Conservation (phyloP, 176 grass and related monocot genomes). For the Tuctoria greenei region DNA sequence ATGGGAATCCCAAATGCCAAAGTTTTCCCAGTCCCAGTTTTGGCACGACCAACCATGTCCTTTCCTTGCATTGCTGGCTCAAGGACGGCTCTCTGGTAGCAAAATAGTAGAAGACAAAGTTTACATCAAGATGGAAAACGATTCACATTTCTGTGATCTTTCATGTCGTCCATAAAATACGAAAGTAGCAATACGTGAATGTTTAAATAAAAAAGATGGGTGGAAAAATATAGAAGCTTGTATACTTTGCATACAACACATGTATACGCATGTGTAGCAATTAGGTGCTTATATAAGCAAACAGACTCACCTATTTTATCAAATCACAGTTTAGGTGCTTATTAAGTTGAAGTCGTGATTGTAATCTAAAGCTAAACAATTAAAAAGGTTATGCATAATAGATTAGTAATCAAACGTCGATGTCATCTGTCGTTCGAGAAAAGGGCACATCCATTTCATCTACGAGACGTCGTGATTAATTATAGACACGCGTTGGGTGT, state of each 20-base stretch:
- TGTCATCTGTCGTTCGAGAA: not conserved
- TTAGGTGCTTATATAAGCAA: too few relatives aligned
- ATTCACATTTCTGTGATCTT: not conserved
- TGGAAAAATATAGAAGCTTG: not conserved
- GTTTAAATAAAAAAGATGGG: not conserved
- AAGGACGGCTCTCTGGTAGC: slow-evolving; percentile 77
- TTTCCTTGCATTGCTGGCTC: slow-evolving; percentile 96
- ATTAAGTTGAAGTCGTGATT: not conserved
- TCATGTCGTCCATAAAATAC: not conserved
- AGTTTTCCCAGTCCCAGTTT: slow-evolving; percentile 95
- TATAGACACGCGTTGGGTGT: too few relatives aligned
- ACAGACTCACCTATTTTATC: too few relatives aligned
- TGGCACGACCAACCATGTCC: slow-evolving; percentile 96
- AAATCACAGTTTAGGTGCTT: not conserved
- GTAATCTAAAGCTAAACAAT: not conserved
- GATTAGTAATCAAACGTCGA: not conserved
- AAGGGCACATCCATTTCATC: not conserved
- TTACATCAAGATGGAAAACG: not conserved
- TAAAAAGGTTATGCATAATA: not conserved
- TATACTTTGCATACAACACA: not conserved
- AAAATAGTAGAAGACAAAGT: slow-evolving; percentile 25
- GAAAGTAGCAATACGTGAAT: not conserved
- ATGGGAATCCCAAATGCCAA: slow-evolving; percentile 99
- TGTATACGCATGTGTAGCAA: not conserved
- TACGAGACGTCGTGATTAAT: not conserved